phyloP scores from a whole-genome alignment of 176 grass and related monocot species.

The Oryza coarctata region DNA sequence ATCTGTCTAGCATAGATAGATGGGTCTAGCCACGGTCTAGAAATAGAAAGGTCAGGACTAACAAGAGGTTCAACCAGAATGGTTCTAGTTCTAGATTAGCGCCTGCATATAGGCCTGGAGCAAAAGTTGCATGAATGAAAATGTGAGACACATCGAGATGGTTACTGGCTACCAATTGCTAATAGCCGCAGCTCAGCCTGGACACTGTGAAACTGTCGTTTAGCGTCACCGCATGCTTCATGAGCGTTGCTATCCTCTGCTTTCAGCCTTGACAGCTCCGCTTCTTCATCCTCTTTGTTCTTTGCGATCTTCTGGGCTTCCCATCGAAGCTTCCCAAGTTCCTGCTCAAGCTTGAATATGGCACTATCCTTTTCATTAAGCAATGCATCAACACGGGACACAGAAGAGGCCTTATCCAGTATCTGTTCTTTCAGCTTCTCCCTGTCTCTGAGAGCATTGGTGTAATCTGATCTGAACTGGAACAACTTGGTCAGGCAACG shows the following conservation, averaged over 20 bases:
- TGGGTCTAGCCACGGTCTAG: neutral
- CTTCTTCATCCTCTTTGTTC: conserved; percentile 18
- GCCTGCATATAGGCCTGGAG: neutral
- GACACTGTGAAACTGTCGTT: conserved; percentile 10
- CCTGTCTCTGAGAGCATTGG: neutral
- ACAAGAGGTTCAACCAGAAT: neutral
- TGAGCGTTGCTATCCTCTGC: neutral
- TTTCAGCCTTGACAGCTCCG: conserved; percentile 27
- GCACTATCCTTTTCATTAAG: conserved; percentile 36
- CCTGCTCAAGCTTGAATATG: conserved; percentile 41
- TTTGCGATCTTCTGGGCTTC: conserved; percentile 26
- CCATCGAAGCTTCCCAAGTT: conserved; percentile 35
- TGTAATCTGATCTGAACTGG: conserved; percentile 28
- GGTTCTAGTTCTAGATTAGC: neutral
- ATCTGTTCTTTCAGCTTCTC: conserved; percentile 28
- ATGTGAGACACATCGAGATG: neutral
- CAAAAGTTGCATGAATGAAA: neutral
- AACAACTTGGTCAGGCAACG: conserved; percentile 25
- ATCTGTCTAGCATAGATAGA: neutral
- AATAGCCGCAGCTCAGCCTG: conserved; percentile 18
- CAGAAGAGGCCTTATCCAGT: neutral
- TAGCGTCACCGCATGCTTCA: neutral
- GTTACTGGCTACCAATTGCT: neutral
- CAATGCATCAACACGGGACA: neutral
- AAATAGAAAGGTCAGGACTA: neutral